Conservation (phyloP, 495 filamentous ascomycete species). For the Thermothielavioides terrestris region DNA sequence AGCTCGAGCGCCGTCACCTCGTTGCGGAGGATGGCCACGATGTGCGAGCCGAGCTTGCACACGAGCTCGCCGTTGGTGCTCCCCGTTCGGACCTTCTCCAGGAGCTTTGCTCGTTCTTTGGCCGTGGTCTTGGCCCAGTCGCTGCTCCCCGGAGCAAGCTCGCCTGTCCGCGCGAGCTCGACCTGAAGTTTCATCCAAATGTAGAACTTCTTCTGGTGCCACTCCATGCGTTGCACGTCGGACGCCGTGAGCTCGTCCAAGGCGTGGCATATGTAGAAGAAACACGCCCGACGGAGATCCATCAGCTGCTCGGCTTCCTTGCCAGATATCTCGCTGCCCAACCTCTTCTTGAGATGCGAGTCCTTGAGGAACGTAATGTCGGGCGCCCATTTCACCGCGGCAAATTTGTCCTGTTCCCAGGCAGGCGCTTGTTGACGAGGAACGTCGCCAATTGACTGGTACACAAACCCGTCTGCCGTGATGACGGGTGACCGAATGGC, state of each 20-base stretch:
- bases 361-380: constrained; percentile 20
- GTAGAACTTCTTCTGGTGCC: constrained; percentile 26
- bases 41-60: constrained; percentile 18
- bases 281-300: constrained; percentile 22
- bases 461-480: constrained; percentile 17
- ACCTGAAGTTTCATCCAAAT: constrained; percentile 26
- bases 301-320: constrained; percentile 18
- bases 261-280: constrained; percentile 22
- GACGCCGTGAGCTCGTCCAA: constrained; percentile 10
- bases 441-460: constrained; percentile 19
- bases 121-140: constrained; percentile 5
- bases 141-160: constrained; percentile 18
- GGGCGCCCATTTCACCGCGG: constrained; percentile 18
- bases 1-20: constrained; percentile 20
- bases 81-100: constrained; percentile 12
- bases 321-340: constrained; percentile 15
- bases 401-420: constrained; percentile 19
- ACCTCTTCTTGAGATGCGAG: constrained; percentile 11
- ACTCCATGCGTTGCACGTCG: constrained; percentile 14
- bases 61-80: constrained; percentile 27
- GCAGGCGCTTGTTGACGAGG: neutral
- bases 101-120: constrained; percentile 5
- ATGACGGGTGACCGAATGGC: constrained; percentile 5
- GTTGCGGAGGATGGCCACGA: constrained; percentile 15
- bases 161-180: constrained; percentile 17